phyloP scores from a whole-genome alignment of 139 green algal genomes.

The Tetradesmus lagerheimii region DNA sequence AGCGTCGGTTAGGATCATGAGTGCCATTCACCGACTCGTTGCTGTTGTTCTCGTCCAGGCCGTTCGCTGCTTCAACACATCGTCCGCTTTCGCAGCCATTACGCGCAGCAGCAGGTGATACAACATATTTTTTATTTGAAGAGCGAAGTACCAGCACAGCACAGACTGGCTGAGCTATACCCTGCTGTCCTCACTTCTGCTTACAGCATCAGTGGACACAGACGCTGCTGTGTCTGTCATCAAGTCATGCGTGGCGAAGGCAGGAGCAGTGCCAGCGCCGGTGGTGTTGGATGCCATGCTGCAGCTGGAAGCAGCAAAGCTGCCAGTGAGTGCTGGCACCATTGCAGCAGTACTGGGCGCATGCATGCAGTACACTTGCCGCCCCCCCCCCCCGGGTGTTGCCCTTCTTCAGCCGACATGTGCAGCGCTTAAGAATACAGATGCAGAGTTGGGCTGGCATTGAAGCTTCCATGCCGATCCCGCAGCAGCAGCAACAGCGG shows the following conservation, averaged over 20 bases:
- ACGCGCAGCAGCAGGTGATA: slow-evolving; percentile 7
- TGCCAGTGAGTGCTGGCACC: not conserved
- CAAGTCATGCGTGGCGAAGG: slow-evolving; percentile 25
- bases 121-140: no score
- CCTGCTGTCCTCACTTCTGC: not conserved
- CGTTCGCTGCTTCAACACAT: not conserved
- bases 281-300: slow-evolving; percentile 39
- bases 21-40: not conserved
- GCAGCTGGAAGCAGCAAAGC: slow-evolving; percentile 39
- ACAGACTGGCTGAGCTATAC: not conserved
- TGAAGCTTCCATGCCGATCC: not conserved
- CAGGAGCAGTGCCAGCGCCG: slow-evolving; percentile 37
- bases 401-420: no score
- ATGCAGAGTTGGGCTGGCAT: not conserved
- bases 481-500: not conserved
- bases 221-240: not conserved
- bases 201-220: not conserved
- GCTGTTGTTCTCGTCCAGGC: not conserved
- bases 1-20: not conserved
- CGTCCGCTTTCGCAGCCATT: not conserved
- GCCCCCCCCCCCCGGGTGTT: no score
- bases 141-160: not conserved
- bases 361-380: not conserved
- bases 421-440: not conserved
- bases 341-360: not conserved